Conservation (phyloP, 805 yeast genomes). For the Starmerella etchellsii region DNA sequence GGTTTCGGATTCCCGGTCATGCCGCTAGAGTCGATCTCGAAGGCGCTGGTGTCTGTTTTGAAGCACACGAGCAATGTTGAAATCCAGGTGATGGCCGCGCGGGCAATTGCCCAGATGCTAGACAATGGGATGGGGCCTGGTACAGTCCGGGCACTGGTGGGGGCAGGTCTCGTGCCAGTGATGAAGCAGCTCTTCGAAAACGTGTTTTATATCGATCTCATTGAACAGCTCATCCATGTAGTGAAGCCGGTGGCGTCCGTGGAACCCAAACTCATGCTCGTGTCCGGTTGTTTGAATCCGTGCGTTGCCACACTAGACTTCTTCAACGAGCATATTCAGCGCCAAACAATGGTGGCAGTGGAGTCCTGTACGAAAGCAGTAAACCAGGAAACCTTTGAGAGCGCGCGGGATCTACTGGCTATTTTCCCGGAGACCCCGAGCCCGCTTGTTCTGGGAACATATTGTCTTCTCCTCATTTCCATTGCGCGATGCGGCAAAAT, state of each 20-base stretch:
- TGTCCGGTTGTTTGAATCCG: constrained; percentile 48
- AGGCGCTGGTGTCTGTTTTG: constrained; percentile 44
- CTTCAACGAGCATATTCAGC: constrained; percentile 77
- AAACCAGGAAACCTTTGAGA: constrained; percentile 32
- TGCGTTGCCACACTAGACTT: constrained; percentile 71
- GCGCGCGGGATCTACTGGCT: constrained; percentile 13
- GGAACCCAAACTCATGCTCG: constrained; percentile 28
- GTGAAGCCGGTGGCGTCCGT: constrained; percentile 27
- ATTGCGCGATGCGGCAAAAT: constrained; percentile 10
- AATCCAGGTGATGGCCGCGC: constrained; percentile 67
- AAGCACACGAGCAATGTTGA: constrained; percentile 50
- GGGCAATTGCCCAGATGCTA: constrained; percentile 68
- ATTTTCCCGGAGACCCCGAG: constrained; percentile 12
- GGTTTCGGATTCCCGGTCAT: constrained; percentile 27
- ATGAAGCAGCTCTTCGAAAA: constrained; percentile 56
- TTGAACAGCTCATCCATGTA: constrained; percentile 64
- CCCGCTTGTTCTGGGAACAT: constrained; percentile 13
- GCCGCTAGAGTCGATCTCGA: constrained; percentile 46
- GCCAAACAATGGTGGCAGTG: constrained; percentile 61
- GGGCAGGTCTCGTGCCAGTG: constrained; percentile 51
- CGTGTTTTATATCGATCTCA: constrained; percentile 74
- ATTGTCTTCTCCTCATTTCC: constrained; percentile 14
- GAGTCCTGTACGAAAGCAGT: constrained; percentile 53
- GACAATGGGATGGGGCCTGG: constrained; percentile 50
- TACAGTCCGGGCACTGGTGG: constrained; percentile 47